These are phyloP conservation scores for Chenopodium album DNA, from an alignment of 148 eudicot species.

Conservation along the genomic window DNA sequence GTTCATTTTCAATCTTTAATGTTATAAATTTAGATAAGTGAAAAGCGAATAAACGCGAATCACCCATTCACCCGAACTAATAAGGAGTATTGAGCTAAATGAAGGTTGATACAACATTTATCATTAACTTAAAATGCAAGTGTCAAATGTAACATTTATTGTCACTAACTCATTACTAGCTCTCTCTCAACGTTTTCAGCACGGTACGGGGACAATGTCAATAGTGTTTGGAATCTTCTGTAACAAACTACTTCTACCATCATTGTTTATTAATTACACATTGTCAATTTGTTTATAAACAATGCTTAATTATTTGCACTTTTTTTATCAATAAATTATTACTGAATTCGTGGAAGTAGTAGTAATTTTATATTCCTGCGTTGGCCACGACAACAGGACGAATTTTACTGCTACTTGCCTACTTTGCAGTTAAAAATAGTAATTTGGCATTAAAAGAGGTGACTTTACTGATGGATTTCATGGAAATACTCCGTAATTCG, in stretches of 20 bases:
- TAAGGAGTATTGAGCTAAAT: too few relatives aligned
- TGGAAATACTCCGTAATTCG: too few relatives aligned
- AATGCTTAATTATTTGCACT: background rate
- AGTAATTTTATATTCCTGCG: background rate
- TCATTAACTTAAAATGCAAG: background rate
- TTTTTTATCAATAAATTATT: background rate
- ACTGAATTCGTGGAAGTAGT: background rate
- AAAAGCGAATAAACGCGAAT: too few relatives aligned
- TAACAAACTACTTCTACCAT: background rate
- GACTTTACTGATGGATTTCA: background rate
- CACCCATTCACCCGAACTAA: too few relatives aligned
- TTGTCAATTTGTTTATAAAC: background rate
- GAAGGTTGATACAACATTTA: too few relatives aligned
- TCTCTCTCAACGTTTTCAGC: background rate
- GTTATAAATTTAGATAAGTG: too few relatives aligned
- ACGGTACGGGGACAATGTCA: constrained; percentile 6
- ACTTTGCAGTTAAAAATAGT: background rate
- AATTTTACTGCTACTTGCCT: background rate
- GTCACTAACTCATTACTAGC: background rate
- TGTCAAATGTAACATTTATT: background rate
- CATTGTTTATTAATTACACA: background rate
- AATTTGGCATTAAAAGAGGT: background rate
- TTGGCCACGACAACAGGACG: constrained; percentile 7
- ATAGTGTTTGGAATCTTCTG: constrained; percentile 7
- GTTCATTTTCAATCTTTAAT: too few relatives aligned